A percentile compares a stretch with the other conserved stretches of the same genome.
Evolutionary conservation across 805 yeast genomes (phyloP).

Genomic region (Ogataea minuta): DNA sequence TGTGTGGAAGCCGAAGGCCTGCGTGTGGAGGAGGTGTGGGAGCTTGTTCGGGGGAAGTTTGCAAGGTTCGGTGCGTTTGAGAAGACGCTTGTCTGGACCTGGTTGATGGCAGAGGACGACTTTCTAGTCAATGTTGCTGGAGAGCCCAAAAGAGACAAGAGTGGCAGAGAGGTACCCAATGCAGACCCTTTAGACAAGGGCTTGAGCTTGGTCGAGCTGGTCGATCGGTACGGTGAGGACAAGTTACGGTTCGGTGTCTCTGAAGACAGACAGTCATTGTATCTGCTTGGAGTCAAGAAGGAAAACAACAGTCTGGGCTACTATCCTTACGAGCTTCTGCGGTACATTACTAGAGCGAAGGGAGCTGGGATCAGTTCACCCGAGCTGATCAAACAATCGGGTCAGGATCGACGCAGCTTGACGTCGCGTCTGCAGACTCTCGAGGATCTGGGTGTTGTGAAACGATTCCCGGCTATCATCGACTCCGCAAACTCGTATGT

Average conservation of each 20-base stretch:
- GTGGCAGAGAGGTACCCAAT: conserved; percentile 3
- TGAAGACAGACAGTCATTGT: conserved; percentile 56
- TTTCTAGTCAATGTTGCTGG: conserved; percentile 17
- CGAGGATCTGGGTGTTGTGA: conserved; percentile 48
- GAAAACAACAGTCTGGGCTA: conserved; percentile 54
- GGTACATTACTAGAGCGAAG: conserved; percentile 59
- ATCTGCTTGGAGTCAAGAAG: conserved; percentile 54
- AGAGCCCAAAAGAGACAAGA: conserved; percentile 8
- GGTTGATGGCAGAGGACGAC: conserved; percentile 34
- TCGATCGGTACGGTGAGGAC: conserved; percentile 12
- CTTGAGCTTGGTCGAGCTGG: conserved; percentile 5
- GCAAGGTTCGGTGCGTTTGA: conserved; percentile 30
- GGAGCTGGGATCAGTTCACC: conserved; percentile 57
- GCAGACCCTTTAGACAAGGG: conserved; percentile 13
- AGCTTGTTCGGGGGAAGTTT: conserved; percentile 20
- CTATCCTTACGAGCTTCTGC: conserved; percentile 51
- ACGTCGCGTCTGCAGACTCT: conserved; percentile 60
- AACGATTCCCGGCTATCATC: conserved; percentile 36
- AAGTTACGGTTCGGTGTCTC: conserved; percentile 38
- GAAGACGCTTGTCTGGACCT: conserved; percentile 36
- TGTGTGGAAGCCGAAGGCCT: conserved; percentile 38
- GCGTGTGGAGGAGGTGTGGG: conserved; percentile 34
- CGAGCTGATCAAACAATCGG: conserved; percentile 52
- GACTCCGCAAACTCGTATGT: conserved; percentile 54
- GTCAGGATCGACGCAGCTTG: conserved; percentile 70